Conservation (phyloP, 2,329 filamentous ascomycete genomes). For the Fusarium nelsonii region DNA sequence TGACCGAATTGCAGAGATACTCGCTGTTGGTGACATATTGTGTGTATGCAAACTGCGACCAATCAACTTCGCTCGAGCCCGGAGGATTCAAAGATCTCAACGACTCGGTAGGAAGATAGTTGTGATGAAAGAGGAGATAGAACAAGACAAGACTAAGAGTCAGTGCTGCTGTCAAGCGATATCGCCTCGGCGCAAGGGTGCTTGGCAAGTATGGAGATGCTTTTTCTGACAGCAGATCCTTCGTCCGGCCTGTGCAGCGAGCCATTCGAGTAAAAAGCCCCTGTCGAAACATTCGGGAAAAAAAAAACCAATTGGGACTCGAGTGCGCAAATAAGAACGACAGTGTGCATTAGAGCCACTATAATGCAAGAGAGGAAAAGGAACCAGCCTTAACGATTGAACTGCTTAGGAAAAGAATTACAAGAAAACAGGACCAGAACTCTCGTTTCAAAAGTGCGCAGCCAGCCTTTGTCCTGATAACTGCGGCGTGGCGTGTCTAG, state of each 20-base stretch:
- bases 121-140: background rate
- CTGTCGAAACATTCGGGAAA: background rate
- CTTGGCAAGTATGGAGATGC: background rate
- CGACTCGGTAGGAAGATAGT: background rate
- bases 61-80: background rate
- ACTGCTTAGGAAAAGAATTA: background rate
- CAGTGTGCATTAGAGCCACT: background rate
- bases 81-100: background rate
- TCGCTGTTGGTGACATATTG: slow-evolving; percentile 62
- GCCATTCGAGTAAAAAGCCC: background rate
- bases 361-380: background rate
- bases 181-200: background rate
- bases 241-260: background rate
- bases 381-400: slow-evolving; percentile 1
- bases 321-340: background rate
- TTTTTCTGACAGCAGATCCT: background rate
- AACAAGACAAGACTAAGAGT: background rate
- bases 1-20: slow-evolving; percentile 63
- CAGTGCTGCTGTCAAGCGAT: background rate
- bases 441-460: background rate
- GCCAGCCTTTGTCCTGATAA: slow-evolving; percentile 1
- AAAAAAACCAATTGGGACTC: background rate
- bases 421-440: background rate
- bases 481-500: background rate
- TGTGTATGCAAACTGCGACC: slow-evolving; percentile 57